phyloP scores from a whole-genome alignment of 257 asterid species.

The Capsicum rhomboideum region DNA sequence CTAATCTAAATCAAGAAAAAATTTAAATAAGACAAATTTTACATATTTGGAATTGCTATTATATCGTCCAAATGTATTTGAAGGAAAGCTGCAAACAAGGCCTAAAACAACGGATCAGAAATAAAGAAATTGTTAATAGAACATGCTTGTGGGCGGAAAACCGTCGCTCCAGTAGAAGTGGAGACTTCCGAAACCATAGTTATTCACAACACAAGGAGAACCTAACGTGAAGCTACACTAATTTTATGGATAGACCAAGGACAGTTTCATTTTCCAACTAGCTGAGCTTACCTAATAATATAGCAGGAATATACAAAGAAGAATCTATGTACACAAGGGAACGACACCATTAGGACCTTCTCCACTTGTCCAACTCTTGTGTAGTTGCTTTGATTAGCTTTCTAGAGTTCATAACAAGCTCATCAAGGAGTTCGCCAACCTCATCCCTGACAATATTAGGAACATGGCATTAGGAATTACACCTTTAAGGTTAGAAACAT shows the following conservation, averaged over 20 bases:
- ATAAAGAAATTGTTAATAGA: too few species aligned
- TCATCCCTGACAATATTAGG: constrained; percentile 20
- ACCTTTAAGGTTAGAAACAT: neutral
- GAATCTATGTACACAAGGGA: neutral
- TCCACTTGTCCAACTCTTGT: constrained; percentile 37
- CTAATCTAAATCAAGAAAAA: too few species aligned
- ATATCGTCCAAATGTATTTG: neutral
- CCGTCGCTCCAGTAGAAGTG: too few species aligned
- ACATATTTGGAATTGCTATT: neutral
- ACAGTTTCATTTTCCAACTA: neutral
- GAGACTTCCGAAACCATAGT: too few species aligned
- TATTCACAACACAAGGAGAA: too few species aligned
- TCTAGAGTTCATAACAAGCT: constrained; percentile 22
- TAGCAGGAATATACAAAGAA: neutral
- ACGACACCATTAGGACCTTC: neutral
- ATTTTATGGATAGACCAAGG: neutral
- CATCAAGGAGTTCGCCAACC: constrained; percentile 15
- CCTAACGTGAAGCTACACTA: neutral
- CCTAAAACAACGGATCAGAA: neutral
- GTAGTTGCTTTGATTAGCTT: constrained; percentile 30
- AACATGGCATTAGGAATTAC: neutral
- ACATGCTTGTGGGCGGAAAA: too few species aligned
- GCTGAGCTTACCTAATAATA: neutral
- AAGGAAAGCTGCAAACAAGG: neutral
- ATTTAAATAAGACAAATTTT: too few species aligned